Base-by-base conservation (phyloP, 1,284 basidiomycete species). In the Boletus mariae region DNA sequence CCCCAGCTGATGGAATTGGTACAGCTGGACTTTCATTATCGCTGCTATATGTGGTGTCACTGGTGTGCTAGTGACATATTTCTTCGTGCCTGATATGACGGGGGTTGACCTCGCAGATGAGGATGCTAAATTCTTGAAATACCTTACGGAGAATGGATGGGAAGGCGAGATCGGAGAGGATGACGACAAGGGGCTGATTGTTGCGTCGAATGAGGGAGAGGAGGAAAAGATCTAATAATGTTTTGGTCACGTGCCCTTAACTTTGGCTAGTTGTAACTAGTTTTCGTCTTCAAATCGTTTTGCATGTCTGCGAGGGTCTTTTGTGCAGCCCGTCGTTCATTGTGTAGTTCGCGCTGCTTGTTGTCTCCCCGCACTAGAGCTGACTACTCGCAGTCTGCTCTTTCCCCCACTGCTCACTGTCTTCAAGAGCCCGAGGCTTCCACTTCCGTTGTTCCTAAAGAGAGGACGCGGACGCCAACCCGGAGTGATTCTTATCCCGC, bases 41-140 rank as follows among this genome's bases (percentile, higher is more conserved):
- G 79, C 80, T 51, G 85, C 85, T n/a, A 81, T 84, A 46, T 85
- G 81, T 56, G 84, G 85, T 41, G 70, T 83, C 45, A 71, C 71
- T 17, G 85, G 85, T 26, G 79, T 88, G 49, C 49, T 85, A 26
- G 76, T 87, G 49, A 85, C 85, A 1, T 87, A 81, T 60, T 82
- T 86, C 65, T 87, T 84, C 64, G 77, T 87, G 3, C 83, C 83
- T 10, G 83, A 87, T 59, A 80, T 83, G 79, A 87, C 83, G 40
- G 83, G 80, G 10, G 71, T 81, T 8, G 85, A 89, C 63, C 74
- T 89, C n/a, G 80, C 78, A 2, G 81, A 82, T 6, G 86, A 87
- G 62, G 87, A 88, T 61, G 72, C 70, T 10, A 78, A 76, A 53
- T 89, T 86, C 68, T 70, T 83, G 68, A 63, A 73, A 57, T 89